Base-by-base conservation (phyloP, 768 basidiomycete genomes). In the Podaxis sp. region DNA sequence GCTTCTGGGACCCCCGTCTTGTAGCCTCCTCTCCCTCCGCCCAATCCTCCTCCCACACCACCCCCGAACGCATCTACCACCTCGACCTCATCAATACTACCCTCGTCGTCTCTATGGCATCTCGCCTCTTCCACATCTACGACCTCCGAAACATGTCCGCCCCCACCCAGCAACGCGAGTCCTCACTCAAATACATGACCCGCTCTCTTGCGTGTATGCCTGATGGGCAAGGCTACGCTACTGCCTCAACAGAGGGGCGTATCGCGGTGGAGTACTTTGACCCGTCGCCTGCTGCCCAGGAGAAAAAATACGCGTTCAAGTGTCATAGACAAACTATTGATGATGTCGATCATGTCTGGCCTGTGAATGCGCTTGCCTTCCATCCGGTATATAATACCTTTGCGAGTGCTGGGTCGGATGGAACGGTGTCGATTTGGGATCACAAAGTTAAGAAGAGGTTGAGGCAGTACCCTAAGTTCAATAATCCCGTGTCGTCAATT, bases 221-320 rank as follows among this genome's bases (percentile, higher is more conserved):
- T 1, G 91, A 93, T 72, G 95, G 96, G 2, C 86, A 95, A 77
- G 96, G 95, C 91, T 99, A 93, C 74, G 95, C 95, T 11, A 93
- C 90, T 0, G 92, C 90, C 0, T 95, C 93, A 0, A 94, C 96
- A 13, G 97, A 99, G 70, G 97, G 97, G 1, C 84, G 97, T 24
- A 97, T 99, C 62, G 95, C 96, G 0, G 95, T 99, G 33, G 97
- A 99, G 74, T 99, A 96, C 74, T 96, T 97, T 67, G 93, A 98
- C 66, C 87, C 92, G 1, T 85, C 84, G 3, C 82, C 88, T 0
- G 84, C 85, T 26, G 80, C 82, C 0, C 96, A 99, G 73, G 88
- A 90, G 26, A 84, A 82, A 75, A 88, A 95, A 77, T 97, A 96
- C 73, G 97, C 97, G 2, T 99, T 98, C 85, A 95, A 97, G 73